These are phyloP conservation scores for Marasmius sp. DNA, from an alignment of 1,284 basidiomycete genomes.

Conservation along the genomic window DNA sequence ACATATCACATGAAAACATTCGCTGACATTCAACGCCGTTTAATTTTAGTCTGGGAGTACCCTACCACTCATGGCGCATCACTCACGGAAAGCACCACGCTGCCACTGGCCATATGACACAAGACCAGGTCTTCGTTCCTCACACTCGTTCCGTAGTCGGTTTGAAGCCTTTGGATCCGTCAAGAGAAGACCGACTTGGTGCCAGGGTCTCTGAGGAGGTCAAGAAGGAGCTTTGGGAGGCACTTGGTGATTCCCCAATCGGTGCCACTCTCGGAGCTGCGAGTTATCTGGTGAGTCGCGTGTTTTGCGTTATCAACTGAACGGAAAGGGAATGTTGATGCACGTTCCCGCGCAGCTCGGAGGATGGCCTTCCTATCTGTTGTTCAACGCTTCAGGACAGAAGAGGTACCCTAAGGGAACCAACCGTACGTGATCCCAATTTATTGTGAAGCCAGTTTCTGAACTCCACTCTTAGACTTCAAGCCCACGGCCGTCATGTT, in stretches of 20 bases:
- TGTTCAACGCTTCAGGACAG: slow-evolving; percentile 89
- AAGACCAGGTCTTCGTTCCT: slow-evolving; percentile 97
- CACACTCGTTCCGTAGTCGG: slow-evolving; percentile 78
- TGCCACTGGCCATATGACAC: slow-evolving; percentile 90
- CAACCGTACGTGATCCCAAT: slow-evolving; percentile 63
- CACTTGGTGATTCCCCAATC: slow-evolving; percentile 91
- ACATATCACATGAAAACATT: too few species aligned
- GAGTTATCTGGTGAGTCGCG: slow-evolving; percentile 64
- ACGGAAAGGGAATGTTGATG: neutral
- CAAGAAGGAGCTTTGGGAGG: slow-evolving; percentile 81
- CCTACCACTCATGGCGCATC: slow-evolving; percentile 98
- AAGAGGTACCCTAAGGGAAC: slow-evolving; percentile 78
- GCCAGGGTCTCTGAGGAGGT: slow-evolving; percentile 70
- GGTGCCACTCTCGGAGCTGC: slow-evolving; percentile 68
- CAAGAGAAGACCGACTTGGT: slow-evolving; percentile 70
- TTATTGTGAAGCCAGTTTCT: slow-evolving; percentile 10
- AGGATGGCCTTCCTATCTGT: slow-evolving; percentile 89
- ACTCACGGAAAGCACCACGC: slow-evolving; percentile 97
- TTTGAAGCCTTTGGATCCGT: slow-evolving; percentile 64
- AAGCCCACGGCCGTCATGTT: slow-evolving; percentile 83
- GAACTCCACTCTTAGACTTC: slow-evolving; percentile 62
- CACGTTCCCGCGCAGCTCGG: slow-evolving; percentile 47
- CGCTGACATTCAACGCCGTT: too few species aligned
- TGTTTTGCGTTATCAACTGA: slow-evolving; percentile 2
- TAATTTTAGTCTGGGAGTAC: slow-evolving; percentile 78